Conservation (phyloP, 2,329 filamentous ascomycete species). For the Dryadomyces quercus-mongolicae region DNA sequence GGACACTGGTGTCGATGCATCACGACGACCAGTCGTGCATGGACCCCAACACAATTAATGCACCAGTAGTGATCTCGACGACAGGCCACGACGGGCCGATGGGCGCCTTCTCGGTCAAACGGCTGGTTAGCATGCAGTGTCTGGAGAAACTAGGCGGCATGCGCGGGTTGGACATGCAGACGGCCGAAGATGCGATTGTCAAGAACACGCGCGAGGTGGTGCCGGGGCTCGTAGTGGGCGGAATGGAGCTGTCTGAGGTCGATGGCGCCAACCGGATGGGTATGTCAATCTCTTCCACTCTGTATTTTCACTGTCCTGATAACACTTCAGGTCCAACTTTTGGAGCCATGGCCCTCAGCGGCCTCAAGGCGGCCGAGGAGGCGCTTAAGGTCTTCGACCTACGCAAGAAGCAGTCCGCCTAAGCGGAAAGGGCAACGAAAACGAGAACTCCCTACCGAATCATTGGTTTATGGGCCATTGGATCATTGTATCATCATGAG, state of each 20-base stretch:
- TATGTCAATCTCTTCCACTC: too few species aligned
- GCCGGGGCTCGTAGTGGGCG: slow-evolving; percentile 81
- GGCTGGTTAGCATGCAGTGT: slow-evolving; percentile 77
- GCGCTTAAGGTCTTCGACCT: slow-evolving; percentile 65
- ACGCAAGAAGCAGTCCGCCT: slow-evolving; percentile 37
- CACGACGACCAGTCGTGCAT: slow-evolving; percentile 89
- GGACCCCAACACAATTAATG: slow-evolving; percentile 96
- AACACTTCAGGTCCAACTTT: slow-evolving; percentile 19
- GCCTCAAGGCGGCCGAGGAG: slow-evolving; percentile 86
- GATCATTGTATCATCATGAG: too few species aligned
- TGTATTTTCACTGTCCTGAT: too few species aligned
- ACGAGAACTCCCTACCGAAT: too few species aligned
- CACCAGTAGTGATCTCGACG: slow-evolving; percentile 75
- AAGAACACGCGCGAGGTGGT: slow-evolving; percentile 82
- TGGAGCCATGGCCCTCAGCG: slow-evolving; percentile 67
- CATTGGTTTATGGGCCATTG: too few species aligned
- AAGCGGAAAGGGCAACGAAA: not conserved
- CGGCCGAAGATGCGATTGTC: slow-evolving; percentile 85
- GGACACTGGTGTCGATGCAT: slow-evolving; percentile 81
- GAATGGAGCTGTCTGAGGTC: slow-evolving; percentile 86
- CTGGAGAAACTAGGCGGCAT: slow-evolving; percentile 80
- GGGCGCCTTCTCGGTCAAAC: slow-evolving; percentile 83
- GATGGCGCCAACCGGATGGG: slow-evolving; percentile 87
- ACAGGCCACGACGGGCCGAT: slow-evolving; percentile 88
- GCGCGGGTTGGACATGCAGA: slow-evolving; percentile 87